phyloP scores from a whole-genome alignment of 2,329 filamentous ascomycete genomes.

The Sclerotinia minor region DNA sequence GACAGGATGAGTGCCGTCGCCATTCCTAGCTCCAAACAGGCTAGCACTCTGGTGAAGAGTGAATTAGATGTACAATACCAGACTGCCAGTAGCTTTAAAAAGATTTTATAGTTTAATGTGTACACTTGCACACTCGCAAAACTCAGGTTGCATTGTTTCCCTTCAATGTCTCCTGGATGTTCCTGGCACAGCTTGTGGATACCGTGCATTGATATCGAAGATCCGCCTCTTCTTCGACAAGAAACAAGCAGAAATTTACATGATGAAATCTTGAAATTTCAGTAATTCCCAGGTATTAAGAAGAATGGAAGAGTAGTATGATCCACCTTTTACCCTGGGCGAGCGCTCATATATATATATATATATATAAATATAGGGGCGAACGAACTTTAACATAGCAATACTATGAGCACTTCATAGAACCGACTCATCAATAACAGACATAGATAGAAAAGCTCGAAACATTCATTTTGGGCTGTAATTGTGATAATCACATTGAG shows the following conservation, averaged over 20 bases:
- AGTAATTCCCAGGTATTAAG: neutral
- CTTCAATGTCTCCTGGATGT: neutral
- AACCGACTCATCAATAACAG: neutral
- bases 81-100: neutral
- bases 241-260: neutral
- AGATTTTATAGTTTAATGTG: neutral
- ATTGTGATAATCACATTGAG: conserved; percentile 3
- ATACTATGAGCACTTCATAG: conserved; percentile 8
- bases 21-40: neutral
- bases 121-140: too few relatives aligned
- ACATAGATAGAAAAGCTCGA: neutral
- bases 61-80: neutral
- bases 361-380: too few relatives aligned
- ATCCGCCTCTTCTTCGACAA: neutral
- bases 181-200: conserved; percentile 12
- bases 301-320: neutral
- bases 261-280: neutral
- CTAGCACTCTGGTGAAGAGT: neutral
- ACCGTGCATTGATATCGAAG: conserved; percentile 11
- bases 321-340: neutral
- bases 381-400: neutral
- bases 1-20: neutral
- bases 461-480: neutral
- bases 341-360: too few relatives aligned
- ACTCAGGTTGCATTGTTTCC: neutral